Base-by-base conservation (phyloP, 345 rosid genomes). In the Gossypium raimondii region DNA sequence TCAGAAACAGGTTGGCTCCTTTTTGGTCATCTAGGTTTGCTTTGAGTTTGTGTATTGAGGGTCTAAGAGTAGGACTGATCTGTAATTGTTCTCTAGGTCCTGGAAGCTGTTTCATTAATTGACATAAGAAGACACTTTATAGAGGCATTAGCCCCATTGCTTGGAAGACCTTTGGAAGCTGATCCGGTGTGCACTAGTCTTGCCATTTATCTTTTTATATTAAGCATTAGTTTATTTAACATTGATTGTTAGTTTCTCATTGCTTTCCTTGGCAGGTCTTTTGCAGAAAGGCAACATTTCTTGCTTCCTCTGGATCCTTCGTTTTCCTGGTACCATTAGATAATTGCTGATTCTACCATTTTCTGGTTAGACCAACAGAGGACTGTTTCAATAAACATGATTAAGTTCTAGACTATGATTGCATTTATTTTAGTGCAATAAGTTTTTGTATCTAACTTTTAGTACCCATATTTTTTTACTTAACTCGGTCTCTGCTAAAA, bases 111-210 rank as follows among this genome's bases (percentile, higher is more conserved):
- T 64, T 74, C 94, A 67, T 79, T 84, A 83, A 86, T 89, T 75
- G 89, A 84, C 71, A 70, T 78, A 34, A 87, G 97, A 80, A 91
- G 98, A 81, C 82, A 66, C 73, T 91, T 93, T 79, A 84, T 95
- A 14, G 98, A 93, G 83, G 89, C 92, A 52, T 85, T 91, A 78
- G 82, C 83, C 48, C 86, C 85, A 66, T 69, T 82, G 55, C 81
- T 95, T 81, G 99, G 98, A 81, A 90, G 93, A 78, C 97, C 97
- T 17, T 61, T 95, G 70, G 97, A 93, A 86, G 94, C 97, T 79
- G 97, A 95, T 81, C 87, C 93, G 50, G 98, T 95, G 83, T 73
- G 90, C 77, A 58, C 81, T 47, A 67, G 13, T 55, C 76, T 78
- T 20, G 66, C 29, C 44, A 65, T 66, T 75, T 51, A 13, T 70